phyloP scores from a whole-genome alignment of 768 basidiomycete genomes.

The Mycena floridula region DNA sequence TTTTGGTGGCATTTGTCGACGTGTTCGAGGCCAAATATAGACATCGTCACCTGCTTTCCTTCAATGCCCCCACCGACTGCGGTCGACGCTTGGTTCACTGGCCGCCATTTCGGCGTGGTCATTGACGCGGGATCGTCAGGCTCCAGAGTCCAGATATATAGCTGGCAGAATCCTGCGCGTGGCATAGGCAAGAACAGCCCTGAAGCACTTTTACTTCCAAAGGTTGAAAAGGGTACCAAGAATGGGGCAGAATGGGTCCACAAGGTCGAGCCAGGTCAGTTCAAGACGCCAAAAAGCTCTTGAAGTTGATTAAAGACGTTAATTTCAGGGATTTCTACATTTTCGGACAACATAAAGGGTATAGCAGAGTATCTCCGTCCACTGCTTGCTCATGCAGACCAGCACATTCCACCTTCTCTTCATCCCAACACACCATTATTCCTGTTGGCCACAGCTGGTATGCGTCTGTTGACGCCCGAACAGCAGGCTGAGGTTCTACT shows the following conservation, averaged over 20 bases:
- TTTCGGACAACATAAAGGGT: conserved; percentile 59
- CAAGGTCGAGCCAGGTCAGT: conserved; percentile 91
- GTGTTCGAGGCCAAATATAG: neutral
- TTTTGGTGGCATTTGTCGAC: conserved; percentile 29
- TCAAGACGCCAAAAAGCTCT: too few relatives aligned
- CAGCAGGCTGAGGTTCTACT: conserved; percentile 71
- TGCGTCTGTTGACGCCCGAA: conserved; percentile 74
- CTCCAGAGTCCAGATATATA: conserved; percentile 93
- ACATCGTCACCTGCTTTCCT: neutral
- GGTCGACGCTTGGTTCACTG: conserved; percentile 68
- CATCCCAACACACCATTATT: conserved; percentile 86
- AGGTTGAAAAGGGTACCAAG: conserved; percentile 88
- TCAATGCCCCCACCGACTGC: conserved; percentile 71
- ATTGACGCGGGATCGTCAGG: conserved; percentile 99
- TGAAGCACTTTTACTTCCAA: conserved; percentile 56
- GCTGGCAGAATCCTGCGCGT: conserved; percentile 81
- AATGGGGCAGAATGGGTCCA: conserved; percentile 79
- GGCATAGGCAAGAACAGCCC: conserved; percentile 43
- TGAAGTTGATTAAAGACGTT: too few relatives aligned
- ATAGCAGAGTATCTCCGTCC: conserved; percentile 78
- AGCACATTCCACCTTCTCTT: conserved; percentile 81
- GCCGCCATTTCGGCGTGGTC: conserved; percentile 86
- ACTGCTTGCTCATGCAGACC: conserved; percentile 74
- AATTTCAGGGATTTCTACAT: conserved; percentile 71
- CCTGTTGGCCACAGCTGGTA: conserved; percentile 93